Base-by-base conservation (phyloP, 2,329 filamentous ascomycete species). In the Pseudogymnoascus sp. region DNA sequence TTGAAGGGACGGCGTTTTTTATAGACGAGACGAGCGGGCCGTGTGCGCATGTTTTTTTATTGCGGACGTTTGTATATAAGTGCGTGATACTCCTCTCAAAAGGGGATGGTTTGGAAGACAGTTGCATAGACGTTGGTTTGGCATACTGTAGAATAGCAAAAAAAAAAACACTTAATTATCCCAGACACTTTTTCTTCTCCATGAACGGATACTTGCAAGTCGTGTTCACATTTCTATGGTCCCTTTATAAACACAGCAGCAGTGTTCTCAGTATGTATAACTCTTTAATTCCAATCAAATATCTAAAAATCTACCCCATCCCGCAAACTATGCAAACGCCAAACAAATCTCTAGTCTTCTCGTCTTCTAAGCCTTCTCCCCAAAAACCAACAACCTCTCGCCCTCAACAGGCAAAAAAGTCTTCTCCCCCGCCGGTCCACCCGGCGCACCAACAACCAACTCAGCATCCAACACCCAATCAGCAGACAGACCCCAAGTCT, bases 391-490 rank as follows among this genome's bases (percentile, higher is more conserved):
- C 71, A 89, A 78, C 69, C 84, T 80, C 72, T 88, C 81, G 1
- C 57, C 57, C 74, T 88, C 84, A 31, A 90, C 67, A 26, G 86
- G 81, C 71, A 79, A 74, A 73, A 85, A 86, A 13, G 76, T 72
- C 83, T 92, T 92, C 73, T 84, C 79, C 11, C 77, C 80, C 5
- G 85, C 73, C 65, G 80, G 78, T 58, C 74, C 83, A 17, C 78
- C 79, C 60, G 78, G 79, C 65, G 71, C 84, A 66, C 90, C 90
- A 75, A 96, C 94, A 69, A 96, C 91, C 66, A 97, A 79, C 81
- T 96, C 90, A 24, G 89, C 87, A 71, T 87, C 84, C 66, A 96
- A 82, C 71, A 83, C 84, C 91, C 92, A 96, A 68, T 82, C 81
- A 15, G 76, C 70, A 44, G 89, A 88, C 33, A 96, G 69, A 62